phyloP scores from a whole-genome alignment of 768 basidiomycete species.

The Cystobasidium ongulense region DNA sequence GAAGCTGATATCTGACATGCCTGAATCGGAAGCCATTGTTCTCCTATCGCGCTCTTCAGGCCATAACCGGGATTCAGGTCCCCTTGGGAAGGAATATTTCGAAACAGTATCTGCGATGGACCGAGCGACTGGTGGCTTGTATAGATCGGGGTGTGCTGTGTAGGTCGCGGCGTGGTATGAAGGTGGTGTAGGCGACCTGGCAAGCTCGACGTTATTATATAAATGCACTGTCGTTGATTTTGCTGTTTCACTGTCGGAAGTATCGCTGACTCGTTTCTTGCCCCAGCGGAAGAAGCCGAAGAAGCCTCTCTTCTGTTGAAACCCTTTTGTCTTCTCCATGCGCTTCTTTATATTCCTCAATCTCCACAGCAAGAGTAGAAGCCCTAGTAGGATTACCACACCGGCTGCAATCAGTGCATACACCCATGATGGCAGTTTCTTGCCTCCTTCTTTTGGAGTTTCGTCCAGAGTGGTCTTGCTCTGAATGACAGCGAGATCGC shows the following conservation, averaged over 20 bases:
- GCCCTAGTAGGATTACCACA: neutral
- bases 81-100: neutral
- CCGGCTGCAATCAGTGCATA: neutral
- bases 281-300: slow-evolving; percentile 9
- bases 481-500: slow-evolving; percentile 32
- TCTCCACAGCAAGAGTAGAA: slow-evolving; percentile 20
- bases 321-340: slow-evolving; percentile 10
- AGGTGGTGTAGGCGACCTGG: slow-evolving; percentile 5
- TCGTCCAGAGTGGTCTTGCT: neutral
- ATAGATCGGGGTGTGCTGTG: neutral
- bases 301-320: slow-evolving; percentile 13
- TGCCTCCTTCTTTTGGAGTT: neutral
- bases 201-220: slow-evolving; percentile 12
- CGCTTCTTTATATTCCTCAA: slow-evolving; percentile 10
- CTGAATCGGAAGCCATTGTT: neutral
- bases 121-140: neutral
- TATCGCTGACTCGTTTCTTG: neutral
- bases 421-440: slow-evolving; percentile 19
- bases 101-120: neutral
- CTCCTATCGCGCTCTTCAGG: neutral
- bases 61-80: neutral
- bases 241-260: neutral
- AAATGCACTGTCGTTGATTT: neutral
- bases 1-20: neutral
- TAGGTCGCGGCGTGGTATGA: neutral